These are phyloP conservation scores for Botrytis galanthina DNA, from an alignment of 2,329 filamentous ascomycete genomes.

Conservation along the genomic window DNA sequence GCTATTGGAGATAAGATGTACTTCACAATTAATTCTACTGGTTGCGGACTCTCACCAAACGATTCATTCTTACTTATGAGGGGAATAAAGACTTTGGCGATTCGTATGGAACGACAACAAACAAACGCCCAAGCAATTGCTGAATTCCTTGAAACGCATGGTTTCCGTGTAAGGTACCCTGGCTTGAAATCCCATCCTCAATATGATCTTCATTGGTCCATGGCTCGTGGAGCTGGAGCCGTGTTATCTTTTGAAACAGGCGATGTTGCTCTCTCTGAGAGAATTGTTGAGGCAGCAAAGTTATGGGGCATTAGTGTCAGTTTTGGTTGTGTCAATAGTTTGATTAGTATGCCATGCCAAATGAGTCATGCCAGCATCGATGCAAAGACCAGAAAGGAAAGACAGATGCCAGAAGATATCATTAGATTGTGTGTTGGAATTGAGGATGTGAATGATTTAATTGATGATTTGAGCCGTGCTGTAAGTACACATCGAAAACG, in stretches of 20 bases:
- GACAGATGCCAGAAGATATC: slow-evolving; percentile 93
- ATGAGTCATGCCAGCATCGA: slow-evolving; percentile 99
- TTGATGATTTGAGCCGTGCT: slow-evolving; percentile 87
- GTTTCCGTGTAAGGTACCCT: slow-evolving; percentile 94
- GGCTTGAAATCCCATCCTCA: slow-evolving; percentile 93
- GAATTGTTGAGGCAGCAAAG: slow-evolving; percentile 89
- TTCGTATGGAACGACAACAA: slow-evolving; percentile 99
- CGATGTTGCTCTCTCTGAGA: slow-evolving; percentile 75
- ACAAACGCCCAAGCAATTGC: slow-evolving; percentile 87
- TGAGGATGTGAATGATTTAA: slow-evolving; percentile 85
- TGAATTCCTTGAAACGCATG: slow-evolving; percentile 83
- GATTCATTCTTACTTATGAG: slow-evolving; percentile 95
- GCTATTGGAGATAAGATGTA: slow-evolving; percentile 84
- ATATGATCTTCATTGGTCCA: slow-evolving; percentile 93
- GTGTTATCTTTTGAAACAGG: slow-evolving; percentile 97
- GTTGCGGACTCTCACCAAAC: slow-evolving; percentile 90
- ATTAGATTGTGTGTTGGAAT: slow-evolving; percentile 96
- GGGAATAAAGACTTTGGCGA: slow-evolving; percentile 92
- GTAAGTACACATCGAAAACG: slow-evolving; percentile 55
- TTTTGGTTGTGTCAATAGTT: slow-evolving; percentile 95
- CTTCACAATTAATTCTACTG: slow-evolving; percentile 96
- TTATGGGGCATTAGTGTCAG: slow-evolving; percentile 96
- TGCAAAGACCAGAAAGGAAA: slow-evolving; percentile 83
- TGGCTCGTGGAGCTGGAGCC: slow-evolving; percentile 90
- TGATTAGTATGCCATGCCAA: slow-evolving; percentile 99